Percentiles rank a stretch among this genome's conserved stretches.
Evolutionary conservation across 2,329 filamentous ascomycete genomes (phyloP).

Genomic region (Xylaria sp.): DNA sequence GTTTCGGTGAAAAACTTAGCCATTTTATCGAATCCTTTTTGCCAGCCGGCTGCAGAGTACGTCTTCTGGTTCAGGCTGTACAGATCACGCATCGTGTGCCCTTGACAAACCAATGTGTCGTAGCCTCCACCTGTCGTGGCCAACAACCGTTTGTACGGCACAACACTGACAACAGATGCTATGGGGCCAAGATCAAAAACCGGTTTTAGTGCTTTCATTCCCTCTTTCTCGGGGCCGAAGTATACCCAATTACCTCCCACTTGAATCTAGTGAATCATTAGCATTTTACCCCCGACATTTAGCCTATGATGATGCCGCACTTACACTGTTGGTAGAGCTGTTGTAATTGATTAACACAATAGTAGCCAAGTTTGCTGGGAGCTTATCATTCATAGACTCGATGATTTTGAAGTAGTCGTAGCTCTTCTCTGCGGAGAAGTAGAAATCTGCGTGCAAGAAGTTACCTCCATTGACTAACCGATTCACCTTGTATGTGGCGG

Average conservation of each 20-base stretch:
- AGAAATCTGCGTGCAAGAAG: conserved; percentile 6
- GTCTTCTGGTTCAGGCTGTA: conserved; percentile 30
- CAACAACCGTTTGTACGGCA: conserved; percentile 17
- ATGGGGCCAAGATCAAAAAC: conserved; percentile 28
- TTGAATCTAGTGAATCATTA: conserved; percentile 26
- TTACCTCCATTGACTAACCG: conserved; percentile 19
- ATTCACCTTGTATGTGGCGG: conserved; percentile 37
- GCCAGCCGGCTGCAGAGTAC: conserved; percentile 25
- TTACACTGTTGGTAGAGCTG: conserved; percentile 13
- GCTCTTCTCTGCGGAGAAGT: neutral
- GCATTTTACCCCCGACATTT: neutral
- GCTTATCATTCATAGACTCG: conserved; percentile 1
- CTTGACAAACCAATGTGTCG: neutral
- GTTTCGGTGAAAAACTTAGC: conserved; percentile 33
- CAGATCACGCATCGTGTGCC: conserved; percentile 8
- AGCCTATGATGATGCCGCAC: neutral
- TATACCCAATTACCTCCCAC: conserved; percentile 35
- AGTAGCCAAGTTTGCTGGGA: conserved; percentile 7
- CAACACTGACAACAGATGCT: conserved; percentile 5
- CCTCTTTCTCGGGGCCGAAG: conserved; percentile 34
- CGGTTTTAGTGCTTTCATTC: conserved; percentile 28
- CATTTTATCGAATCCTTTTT: conserved; percentile 36
- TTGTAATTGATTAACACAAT: conserved; percentile 3
- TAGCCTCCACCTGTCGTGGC: conserved; percentile 1
- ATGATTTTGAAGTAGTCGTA: conserved; percentile 10